Percentiles rank a stretch among this genome's conserved stretches.
Conservation (phyloP, 495 filamentous ascomycete species). For the Penicillium bovifimosum region DNA sequence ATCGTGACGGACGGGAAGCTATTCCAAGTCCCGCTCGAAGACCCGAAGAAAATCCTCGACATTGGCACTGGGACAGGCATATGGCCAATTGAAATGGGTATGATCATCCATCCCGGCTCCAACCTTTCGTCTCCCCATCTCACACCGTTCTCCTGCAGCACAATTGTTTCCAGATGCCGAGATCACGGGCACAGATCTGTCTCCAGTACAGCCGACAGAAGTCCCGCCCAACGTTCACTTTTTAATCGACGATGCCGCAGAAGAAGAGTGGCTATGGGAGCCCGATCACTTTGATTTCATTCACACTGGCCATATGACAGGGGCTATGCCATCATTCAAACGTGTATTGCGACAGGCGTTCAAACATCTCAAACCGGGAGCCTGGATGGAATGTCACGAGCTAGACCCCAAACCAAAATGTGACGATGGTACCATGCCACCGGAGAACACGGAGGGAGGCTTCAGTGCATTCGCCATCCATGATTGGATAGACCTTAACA, state of each 20-base stretch:
- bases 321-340: slow-evolving; percentile 37
- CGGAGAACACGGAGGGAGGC: slow-evolving; percentile 33
- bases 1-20: slow-evolving; percentile 46
- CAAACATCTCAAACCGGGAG: slow-evolving; percentile 56
- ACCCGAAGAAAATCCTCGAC: slow-evolving; percentile 57
- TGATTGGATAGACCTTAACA: slow-evolving; percentile 48
- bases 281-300: slow-evolving; percentile 44
- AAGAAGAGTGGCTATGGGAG: slow-evolving; percentile 47
- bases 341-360: slow-evolving; percentile 37
- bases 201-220: slow-evolving; percentile 56
- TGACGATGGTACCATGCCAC: slow-evolving; percentile 57
- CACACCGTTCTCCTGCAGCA: slow-evolving; percentile 21
- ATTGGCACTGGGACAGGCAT: slow-evolving; percentile 67
- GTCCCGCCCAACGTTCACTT: slow-evolving; percentile 55
- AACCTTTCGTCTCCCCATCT: slow-evolving; percentile 18
- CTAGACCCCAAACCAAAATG: slow-evolving; percentile 49
- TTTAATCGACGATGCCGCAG: slow-evolving; percentile 51
- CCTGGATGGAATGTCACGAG: slow-evolving; percentile 62
- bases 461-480: slow-evolving; percentile 40
- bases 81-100: slow-evolving; percentile 63
- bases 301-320: slow-evolving; percentile 41
- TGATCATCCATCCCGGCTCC: slow-evolving; percentile 8
- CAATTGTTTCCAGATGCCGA: slow-evolving; percentile 48
- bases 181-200: slow-evolving; percentile 59
- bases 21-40: slow-evolving; percentile 54